Evolutionary conservation across 306 rosid genomes (phyloP).

Genomic region (Cotoneaster glaucophyllus): DNA sequence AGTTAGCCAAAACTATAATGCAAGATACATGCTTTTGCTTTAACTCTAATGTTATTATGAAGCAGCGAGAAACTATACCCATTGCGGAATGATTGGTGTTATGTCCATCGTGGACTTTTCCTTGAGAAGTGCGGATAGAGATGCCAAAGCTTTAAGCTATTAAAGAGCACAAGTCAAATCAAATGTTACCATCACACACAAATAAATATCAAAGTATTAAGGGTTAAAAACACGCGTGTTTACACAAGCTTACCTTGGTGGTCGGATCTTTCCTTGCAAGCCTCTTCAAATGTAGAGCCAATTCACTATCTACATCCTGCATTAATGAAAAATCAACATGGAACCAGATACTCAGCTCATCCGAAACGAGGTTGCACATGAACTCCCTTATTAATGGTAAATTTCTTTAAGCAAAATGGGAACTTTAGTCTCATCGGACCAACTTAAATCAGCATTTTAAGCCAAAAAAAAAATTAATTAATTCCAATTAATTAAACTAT

Average conservation of each 20-base stretch:
- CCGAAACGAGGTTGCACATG: not conserved
- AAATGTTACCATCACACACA: conserved; percentile 11
- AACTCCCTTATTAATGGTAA: not conserved
- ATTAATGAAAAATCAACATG: conserved; percentile 1
- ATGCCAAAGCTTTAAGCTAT: conserved; percentile 86
- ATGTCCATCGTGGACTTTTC: conserved; percentile 64
- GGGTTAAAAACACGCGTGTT: not conserved
- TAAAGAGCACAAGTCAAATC: conserved; percentile 9
- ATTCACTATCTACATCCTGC: conserved; percentile 84
- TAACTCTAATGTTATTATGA: not conserved
- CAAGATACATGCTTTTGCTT: not conserved
- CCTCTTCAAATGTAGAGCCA: conserved; percentile 86
- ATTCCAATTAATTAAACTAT: not conserved
- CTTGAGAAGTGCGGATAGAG: conserved; percentile 64
- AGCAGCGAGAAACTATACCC: conserved; percentile 49
- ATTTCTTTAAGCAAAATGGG: not conserved
- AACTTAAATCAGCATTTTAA: not conserved
- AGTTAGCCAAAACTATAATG: not conserved
- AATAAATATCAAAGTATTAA: not conserved
- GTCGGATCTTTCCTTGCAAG: conserved; percentile 87
- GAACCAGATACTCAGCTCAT: not conserved
- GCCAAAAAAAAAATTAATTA: not conserved
- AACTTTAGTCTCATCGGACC: not conserved
- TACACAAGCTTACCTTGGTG: conserved; percentile 59
- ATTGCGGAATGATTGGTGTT: conserved; percentile 69